Evolutionary conservation across 805 yeast species (phyloP).

Genomic region (Saccharomycopsis synnaedendra): DNA sequence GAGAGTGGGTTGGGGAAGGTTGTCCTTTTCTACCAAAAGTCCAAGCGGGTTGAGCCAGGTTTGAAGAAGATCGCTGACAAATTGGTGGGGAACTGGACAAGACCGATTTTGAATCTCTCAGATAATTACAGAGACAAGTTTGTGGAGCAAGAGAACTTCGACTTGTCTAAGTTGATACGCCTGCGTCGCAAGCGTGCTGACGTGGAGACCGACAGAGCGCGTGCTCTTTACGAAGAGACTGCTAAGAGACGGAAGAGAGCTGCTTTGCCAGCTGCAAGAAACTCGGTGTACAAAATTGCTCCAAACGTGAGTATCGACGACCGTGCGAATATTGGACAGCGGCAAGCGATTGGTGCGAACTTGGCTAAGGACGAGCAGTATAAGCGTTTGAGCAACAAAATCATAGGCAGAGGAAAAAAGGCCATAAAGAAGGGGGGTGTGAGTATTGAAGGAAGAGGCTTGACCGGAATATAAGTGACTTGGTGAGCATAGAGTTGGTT

Average conservation of each 20-base stretch:
- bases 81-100: conserved; percentile 93
- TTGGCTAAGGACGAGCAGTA: conserved; percentile 65
- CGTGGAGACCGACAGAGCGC: conserved; percentile 23
- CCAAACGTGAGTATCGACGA: conserved; percentile 57
- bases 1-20: conserved; percentile 94
- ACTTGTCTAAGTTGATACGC: conserved; percentile 27
- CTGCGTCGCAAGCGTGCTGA: conserved; percentile 22
- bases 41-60: conserved; percentile 77
- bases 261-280: conserved; percentile 87
- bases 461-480: conserved; percentile 4
- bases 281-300: conserved; percentile 82
- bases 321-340: conserved; percentile 26
- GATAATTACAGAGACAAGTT: conserved; percentile 87
- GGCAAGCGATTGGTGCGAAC: conserved; percentile 32
- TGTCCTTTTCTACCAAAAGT: conserved; percentile 83
- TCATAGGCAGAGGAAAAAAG: conserved; percentile 37
- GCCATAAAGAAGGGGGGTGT: conserved; percentile 53
- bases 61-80: conserved; percentile 84
- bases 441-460: conserved; percentile 63
- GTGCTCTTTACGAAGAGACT: conserved; percentile 72
- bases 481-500: background rate
- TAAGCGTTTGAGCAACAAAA: conserved; percentile 58
- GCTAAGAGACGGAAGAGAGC: conserved; percentile 91
- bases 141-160: conserved; percentile 59
- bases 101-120: conserved; percentile 93